Evolutionary conservation across 495 filamentous ascomycete species (phyloP).

Genomic region (Bombardia bombarda): DNA sequence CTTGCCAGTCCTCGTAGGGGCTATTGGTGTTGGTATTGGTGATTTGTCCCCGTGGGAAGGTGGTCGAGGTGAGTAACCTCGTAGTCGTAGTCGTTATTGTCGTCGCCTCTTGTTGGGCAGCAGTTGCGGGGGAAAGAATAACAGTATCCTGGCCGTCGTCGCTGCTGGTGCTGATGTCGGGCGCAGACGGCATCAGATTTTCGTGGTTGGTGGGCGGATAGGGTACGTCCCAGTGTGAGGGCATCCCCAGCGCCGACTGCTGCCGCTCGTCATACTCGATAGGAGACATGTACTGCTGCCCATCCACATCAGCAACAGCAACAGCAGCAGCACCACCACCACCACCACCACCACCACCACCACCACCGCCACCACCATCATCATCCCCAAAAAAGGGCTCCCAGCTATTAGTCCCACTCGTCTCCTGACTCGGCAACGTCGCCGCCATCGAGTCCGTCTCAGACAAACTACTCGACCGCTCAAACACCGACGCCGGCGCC

Average conservation of each 20-base stretch:
- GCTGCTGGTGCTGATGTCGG: conserved; percentile 9
- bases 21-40: background rate
- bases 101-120: too few relatives aligned
- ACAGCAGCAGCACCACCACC: too few relatives aligned
- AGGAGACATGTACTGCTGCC: conserved; percentile 6
- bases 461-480: conserved; percentile 60
- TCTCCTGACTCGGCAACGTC: conserved; percentile 27
- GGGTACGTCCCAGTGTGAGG: conserved; percentile 9
- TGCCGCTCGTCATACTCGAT: conserved; percentile 2
- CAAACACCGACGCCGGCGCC: conserved; percentile 59
- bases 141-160: conserved; percentile 13
- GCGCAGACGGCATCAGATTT: conserved; percentile 18
- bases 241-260: background rate
- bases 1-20: conserved; percentile 13
- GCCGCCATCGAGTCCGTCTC: conserved; percentile 34
- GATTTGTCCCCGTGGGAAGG: too few relatives aligned
- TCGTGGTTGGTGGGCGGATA: conserved; percentile 13
- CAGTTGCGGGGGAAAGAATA: conserved; percentile 1
- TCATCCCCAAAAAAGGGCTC: conserved; percentile 8
- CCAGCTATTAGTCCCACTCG: conserved; percentile 23
- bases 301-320: too few relatives aligned
- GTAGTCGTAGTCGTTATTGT: background rate
- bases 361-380: too few relatives aligned
- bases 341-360: too few relatives aligned
- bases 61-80: background rate